A percentile compares a stretch with the other conserved stretches of the same genome.
These are phyloP conservation scores for Candida bentonensis DNA, from an alignment of 805 yeast species.

Conservation along the genomic window DNA sequence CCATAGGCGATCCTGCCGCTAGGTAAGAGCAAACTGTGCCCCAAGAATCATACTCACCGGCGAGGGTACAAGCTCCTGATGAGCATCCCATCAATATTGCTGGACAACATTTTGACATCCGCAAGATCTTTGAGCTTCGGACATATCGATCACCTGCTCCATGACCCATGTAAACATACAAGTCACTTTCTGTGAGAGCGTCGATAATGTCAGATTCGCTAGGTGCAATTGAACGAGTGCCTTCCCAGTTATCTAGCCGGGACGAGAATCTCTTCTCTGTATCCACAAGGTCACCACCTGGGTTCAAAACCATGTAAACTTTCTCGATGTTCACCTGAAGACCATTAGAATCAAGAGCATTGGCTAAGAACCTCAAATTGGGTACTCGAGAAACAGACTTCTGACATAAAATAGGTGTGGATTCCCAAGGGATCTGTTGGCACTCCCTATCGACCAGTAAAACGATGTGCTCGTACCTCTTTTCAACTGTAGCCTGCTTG, in stretches of 20 bases:
- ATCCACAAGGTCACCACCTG: slow-evolving; percentile 58
- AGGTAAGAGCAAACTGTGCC: slow-evolving; percentile 71
- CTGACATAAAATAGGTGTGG: slow-evolving; percentile 39
- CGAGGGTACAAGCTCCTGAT: slow-evolving; percentile 51
- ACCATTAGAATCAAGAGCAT: neutral
- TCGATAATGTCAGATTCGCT: slow-evolving; percentile 35
- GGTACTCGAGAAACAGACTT: slow-evolving; percentile 66
- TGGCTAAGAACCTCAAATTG: neutral
- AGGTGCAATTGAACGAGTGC: slow-evolving; percentile 44
- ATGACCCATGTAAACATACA: slow-evolving; percentile 80
- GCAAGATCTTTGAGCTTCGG: slow-evolving; percentile 38
- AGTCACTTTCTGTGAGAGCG: slow-evolving; percentile 28
- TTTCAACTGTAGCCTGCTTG: slow-evolving; percentile 4
- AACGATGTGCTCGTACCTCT: slow-evolving; percentile 39
- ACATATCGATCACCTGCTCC: slow-evolving; percentile 91
- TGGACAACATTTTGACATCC: slow-evolving; percentile 24
- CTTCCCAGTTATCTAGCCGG: slow-evolving; percentile 31
- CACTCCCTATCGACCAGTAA: slow-evolving; percentile 56
- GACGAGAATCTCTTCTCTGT: slow-evolving; percentile 53
- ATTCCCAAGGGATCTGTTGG: slow-evolving; percentile 83
- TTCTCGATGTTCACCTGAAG: neutral
- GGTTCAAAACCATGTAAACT: slow-evolving; percentile 55
- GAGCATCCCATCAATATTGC: slow-evolving; percentile 75
- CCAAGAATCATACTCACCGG: slow-evolving; percentile 50
- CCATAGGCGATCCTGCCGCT: slow-evolving; percentile 68